phyloP scores from a whole-genome alignment of 495 filamentous ascomycete genomes.

The Podospora anserina region DNA sequence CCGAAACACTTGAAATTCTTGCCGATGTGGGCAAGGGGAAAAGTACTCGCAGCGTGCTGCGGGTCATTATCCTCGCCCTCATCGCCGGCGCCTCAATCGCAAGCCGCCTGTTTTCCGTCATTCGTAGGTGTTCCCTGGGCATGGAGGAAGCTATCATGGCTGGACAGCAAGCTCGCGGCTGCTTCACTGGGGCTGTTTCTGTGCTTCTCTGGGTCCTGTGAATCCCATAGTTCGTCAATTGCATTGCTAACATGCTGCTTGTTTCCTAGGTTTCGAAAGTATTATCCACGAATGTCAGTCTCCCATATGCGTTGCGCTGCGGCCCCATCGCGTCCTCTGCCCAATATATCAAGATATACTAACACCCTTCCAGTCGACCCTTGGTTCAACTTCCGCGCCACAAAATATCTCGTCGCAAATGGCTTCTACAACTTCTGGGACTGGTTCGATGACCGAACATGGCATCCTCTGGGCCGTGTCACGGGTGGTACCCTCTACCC shows the following conservation, averaged over 20 bases:
- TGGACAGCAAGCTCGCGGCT: constrained; percentile 6
- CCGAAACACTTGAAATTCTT: constrained; percentile 37
- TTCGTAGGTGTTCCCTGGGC: constrained; percentile 61
- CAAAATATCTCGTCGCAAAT: constrained; percentile 93
- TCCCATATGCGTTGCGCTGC: constrained; percentile 16
- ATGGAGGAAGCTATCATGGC: constrained; percentile 7
- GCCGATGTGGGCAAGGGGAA: constrained; percentile 46
- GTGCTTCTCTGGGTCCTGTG: background rate
- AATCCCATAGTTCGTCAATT: background rate
- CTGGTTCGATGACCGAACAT: constrained; percentile 99
- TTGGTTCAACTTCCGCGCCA: constrained; percentile 99
- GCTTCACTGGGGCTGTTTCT: background rate
- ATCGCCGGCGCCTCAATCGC: constrained; percentile 91
- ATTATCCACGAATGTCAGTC: constrained; percentile 98
- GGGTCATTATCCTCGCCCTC: constrained; percentile 85
- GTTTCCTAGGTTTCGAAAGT: constrained; percentile 80
- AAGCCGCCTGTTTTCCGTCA: constrained; percentile 96
- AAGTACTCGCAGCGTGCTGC: constrained; percentile 81
- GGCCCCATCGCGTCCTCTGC: constrained; percentile 5
- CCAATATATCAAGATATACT: constrained; percentile 18
- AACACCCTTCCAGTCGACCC: constrained; percentile 73
- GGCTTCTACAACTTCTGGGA: constrained; percentile 99
- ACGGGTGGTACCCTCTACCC: constrained; percentile 98
- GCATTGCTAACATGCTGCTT: constrained; percentile 37
- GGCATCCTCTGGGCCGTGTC: constrained; percentile 98